These are phyloP conservation scores for Debaryomycetaceae sp. DNA, from an alignment of 1,139 yeast genomes.

Conservation along the genomic window DNA sequence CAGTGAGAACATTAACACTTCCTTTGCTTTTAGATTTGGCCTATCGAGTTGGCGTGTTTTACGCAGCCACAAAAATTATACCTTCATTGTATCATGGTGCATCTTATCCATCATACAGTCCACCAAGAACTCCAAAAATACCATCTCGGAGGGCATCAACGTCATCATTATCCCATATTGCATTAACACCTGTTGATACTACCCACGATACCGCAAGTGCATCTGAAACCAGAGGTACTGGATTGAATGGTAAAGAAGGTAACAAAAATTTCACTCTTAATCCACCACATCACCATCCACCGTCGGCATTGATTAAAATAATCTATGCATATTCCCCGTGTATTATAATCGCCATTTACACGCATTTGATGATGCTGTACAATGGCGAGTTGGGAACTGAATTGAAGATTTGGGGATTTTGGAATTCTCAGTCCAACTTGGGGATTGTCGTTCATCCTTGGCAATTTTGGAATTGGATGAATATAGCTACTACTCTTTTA, in stretches of 20 bases:
- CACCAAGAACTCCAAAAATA: constrained; percentile 28
- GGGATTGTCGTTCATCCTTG: constrained; percentile 63
- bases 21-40: constrained; percentile 79
- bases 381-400: constrained; percentile 70
- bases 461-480: constrained; percentile 97
- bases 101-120: constrained; percentile 31
- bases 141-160: constrained; percentile 17
- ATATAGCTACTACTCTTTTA: constrained; percentile 75
- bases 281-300: constrained; percentile 26
- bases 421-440: constrained; percentile 19
- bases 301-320: constrained; percentile 50
- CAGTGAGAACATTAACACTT: constrained; percentile 73
- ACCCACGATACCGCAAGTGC: neutral
- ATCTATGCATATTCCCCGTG: constrained; percentile 91
- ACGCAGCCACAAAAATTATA: constrained; percentile 90
- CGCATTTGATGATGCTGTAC: constrained; percentile 88
- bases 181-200: constrained; percentile 1
- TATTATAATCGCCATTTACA: constrained; percentile 88
- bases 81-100: constrained; percentile 62
- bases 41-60: constrained; percentile 81
- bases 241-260: neutral
- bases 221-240: neutral
- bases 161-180: constrained; percentile 6
- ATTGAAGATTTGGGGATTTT: constrained; percentile 57
- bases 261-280: constrained; percentile 9